These are phyloP conservation scores for Funneliformis geosporum DNA, from an alignment of 192 early-diverging fungal species.

Conservation along the genomic window DNA sequence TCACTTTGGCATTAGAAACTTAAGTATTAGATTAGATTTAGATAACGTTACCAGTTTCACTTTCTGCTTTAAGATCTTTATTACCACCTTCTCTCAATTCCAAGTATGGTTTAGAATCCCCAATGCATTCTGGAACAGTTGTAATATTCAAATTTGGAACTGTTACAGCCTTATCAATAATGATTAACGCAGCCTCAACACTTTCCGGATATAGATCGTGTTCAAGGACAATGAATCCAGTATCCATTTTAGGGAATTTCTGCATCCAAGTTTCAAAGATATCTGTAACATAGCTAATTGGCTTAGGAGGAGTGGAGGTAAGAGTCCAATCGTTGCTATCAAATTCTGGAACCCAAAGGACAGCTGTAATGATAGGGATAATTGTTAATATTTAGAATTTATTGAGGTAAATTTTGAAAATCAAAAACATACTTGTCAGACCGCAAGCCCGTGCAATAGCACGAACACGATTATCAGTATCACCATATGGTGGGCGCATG, in stretches of 20 bases:
- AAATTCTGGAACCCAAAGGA: slow-evolving; percentile 52
- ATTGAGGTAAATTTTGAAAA: slow-evolving; percentile 9
- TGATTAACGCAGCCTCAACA: slow-evolving; percentile 47
- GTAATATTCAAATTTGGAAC: slow-evolving; percentile 30
- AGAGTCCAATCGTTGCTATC: slow-evolving; percentile 56
- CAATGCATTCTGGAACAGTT: slow-evolving; percentile 41
- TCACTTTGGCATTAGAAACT: too few relatives aligned
- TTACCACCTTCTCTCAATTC: slow-evolving; percentile 28
- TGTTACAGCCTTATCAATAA: slow-evolving; percentile 34
- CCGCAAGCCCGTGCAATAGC: slow-evolving; percentile 35
- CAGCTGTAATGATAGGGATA: slow-evolving; percentile 46
- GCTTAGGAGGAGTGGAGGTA: slow-evolving; percentile 6
- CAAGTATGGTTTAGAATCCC: slow-evolving; percentile 39
- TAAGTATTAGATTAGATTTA: too few relatives aligned
- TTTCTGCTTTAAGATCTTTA: too few relatives aligned
- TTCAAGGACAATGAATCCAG: slow-evolving; percentile 51
- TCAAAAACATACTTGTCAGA: slow-evolving; percentile 31
- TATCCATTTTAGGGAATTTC: slow-evolving; percentile 43
- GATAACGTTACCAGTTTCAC: too few relatives aligned
- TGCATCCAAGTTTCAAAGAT: slow-evolving; percentile 47
- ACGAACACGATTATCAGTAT: slow-evolving; percentile 60
- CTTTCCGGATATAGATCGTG: slow-evolving; percentile 53
- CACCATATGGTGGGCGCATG: slow-evolving; percentile 53
- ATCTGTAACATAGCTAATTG: slow-evolving; percentile 26
- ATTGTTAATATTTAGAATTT: slow-evolving; percentile 23